Evolutionary conservation across 2,329 filamentous ascomycete genomes (phyloP).

Genomic region (Fusarium sp.): DNA sequence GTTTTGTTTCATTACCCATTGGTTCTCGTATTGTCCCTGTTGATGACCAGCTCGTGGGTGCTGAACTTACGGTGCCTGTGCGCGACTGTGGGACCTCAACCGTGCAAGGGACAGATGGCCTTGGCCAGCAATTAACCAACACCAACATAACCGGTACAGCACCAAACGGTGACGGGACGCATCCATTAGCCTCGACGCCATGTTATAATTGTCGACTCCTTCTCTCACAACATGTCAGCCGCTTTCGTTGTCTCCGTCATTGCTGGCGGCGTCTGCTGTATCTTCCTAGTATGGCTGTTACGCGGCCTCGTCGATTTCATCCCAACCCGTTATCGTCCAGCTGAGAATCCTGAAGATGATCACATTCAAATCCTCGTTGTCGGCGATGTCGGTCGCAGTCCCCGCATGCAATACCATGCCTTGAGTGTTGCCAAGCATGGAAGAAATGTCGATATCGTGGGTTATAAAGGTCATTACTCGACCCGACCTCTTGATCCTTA

Average conservation of each 20-base stretch:
- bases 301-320: conserved; percentile 45
- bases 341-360: conserved; percentile 56
- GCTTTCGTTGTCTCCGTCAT: conserved; percentile 56
- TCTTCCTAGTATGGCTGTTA: conserved; percentile 50
- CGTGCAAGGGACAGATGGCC: conserved; percentile 40
- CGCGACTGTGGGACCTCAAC: conserved; percentile 36
- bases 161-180: conserved; percentile 18
- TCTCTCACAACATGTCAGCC: conserved; percentile 39
- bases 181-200: conserved; percentile 26
- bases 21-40: conserved; percentile 23
- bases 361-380: conserved; percentile 88
- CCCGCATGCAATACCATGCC: conserved; percentile 98
- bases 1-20: conserved; percentile 8
- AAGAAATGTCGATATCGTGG: conserved; percentile 85
- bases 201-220: conserved; percentile 26
- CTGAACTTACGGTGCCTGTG: conserved; percentile 12
- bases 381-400: conserved; percentile 94
- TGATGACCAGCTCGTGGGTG: neutral
- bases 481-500: neutral
- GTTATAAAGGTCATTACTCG: conserved; percentile 78
- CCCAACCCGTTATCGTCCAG: conserved; percentile 56
- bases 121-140: conserved; percentile 26
- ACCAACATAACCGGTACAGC: conserved; percentile 9
- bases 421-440: conserved; percentile 90
- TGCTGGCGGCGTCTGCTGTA: conserved; percentile 54